These are phyloP conservation scores for Chalciporus sphaerocephalus DNA, from an alignment of 768 basidiomycete genomes.

Conservation along the genomic window DNA sequence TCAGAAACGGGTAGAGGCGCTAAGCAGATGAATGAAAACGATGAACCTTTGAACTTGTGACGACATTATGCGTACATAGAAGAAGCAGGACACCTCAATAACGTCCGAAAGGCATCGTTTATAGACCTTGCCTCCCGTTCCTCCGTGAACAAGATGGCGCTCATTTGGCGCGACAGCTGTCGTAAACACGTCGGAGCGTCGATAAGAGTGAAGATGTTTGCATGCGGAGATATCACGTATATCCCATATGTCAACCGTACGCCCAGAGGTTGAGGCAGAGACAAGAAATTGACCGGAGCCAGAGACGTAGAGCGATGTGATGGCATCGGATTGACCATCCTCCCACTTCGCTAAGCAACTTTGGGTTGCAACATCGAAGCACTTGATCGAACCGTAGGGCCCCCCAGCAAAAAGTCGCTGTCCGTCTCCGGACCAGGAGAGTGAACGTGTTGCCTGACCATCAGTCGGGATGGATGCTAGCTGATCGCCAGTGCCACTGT, in stretches of 20 bases:
- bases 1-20: conserved; percentile 1
- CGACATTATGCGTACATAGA: conserved; percentile 1
- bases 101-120: not conserved
- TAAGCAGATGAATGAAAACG: not conserved
- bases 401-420: conserved; percentile 14
- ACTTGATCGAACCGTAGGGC: conserved; percentile 7
- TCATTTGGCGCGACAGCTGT: conserved; percentile 6
- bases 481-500: conserved; percentile 5
- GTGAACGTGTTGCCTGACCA: conserved; percentile 1
- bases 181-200: not conserved
- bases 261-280: conserved; percentile 8
- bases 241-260: conserved; percentile 13
- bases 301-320: conserved; percentile 7
- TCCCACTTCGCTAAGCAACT: not conserved
- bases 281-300: conserved; percentile 5
- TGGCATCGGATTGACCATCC: conserved; percentile 1
- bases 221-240: not conserved
- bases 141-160: conserved; percentile 1
- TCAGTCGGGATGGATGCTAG: conserved; percentile 1
- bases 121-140: not conserved
- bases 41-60: not conserved
- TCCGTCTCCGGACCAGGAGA: conserved; percentile 17
- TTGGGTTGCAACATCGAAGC: conserved; percentile 7
- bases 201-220: conserved; percentile 1
- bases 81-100: not conserved